Conservation (phyloP, 352 stramenopile species). For the Phytophthora melonis region DNA sequence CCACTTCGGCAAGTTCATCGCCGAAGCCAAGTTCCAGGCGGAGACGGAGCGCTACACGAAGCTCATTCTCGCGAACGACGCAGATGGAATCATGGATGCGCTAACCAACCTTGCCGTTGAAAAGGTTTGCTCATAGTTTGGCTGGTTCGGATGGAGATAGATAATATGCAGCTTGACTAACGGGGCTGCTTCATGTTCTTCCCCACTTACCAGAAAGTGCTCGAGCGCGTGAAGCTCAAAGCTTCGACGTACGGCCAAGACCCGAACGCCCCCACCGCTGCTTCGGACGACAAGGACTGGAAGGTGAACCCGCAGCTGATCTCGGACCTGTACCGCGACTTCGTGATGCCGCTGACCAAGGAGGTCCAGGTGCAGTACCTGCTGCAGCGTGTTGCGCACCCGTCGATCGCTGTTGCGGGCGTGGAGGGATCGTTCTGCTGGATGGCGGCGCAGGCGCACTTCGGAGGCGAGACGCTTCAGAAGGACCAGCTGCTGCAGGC, state of each 20-base stretch:
- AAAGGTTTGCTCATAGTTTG: constrained; percentile 54
- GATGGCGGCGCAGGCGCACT: constrained; percentile 73
- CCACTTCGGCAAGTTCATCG: constrained; percentile 99
- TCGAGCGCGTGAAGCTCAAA: constrained; percentile 96
- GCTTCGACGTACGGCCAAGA: constrained; percentile 96
- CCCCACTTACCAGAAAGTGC: constrained; percentile 64
- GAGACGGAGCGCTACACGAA: constrained; percentile 92
- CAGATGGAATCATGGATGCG: constrained; percentile 95
- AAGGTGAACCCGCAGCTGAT: constrained; percentile 98
- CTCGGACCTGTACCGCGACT: constrained; percentile 96
- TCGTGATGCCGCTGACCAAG: constrained; percentile 99
- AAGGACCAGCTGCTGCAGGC: constrained; percentile 64
- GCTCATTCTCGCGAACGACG: constrained; percentile 94
- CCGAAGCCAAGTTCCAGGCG: constrained; percentile 96
- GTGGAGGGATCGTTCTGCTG: constrained; percentile 83
- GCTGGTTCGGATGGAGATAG: background rate
- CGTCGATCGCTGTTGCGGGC: constrained; percentile 75
- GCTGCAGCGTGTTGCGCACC: constrained; percentile 83
- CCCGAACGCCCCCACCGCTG: constrained; percentile 55
- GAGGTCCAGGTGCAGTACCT: constrained; percentile 97
- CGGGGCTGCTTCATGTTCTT: background rate
- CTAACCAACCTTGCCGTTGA: constrained; percentile 96
- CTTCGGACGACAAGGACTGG: constrained; percentile 51
- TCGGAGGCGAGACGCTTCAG: constrained; percentile 55
- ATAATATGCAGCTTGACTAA: background rate